These are phyloP conservation scores for Penicillium sp. DNA, from an alignment of 2,329 filamentous ascomycete genomes.

Conservation along the genomic window DNA sequence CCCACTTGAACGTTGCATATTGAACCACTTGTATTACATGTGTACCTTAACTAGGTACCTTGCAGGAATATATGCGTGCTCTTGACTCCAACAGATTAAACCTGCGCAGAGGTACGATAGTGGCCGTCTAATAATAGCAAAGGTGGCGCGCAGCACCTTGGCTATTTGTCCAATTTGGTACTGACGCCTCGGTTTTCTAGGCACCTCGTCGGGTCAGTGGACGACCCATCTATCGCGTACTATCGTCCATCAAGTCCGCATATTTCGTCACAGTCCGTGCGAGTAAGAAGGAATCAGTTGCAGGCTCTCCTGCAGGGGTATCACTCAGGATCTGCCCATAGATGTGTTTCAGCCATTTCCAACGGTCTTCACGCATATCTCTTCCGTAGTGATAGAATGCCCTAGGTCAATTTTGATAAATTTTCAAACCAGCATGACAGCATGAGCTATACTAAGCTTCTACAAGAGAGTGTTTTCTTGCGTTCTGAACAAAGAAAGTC, in stretches of 20 bases:
- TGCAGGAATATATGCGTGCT: neutral
- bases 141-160: neutral
- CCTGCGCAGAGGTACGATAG: neutral
- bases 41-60: neutral
- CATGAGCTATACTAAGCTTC: neutral
- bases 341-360: neutral
- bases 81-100: neutral
- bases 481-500: neutral
- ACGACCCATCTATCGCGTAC: neutral
- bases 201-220: neutral
- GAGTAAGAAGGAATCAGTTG: neutral
- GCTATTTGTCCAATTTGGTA: neutral
- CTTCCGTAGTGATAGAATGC: neutral
- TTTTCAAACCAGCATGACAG: neutral
- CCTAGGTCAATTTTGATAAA: no score
- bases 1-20: neutral
- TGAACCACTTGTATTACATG: neutral
- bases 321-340: neutral
- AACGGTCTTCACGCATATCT: neutral
- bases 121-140: no score
- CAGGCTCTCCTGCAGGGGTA: neutral
- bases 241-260: no score
- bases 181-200: neutral
- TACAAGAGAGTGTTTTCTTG: no score
- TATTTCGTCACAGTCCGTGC: neutral